A percentile compares a stretch with the other conserved stretches of the same genome.
phyloP scores from a whole-genome alignment of 2,329 filamentous ascomycete genomes.

The Waltergamsia citrina region DNA sequence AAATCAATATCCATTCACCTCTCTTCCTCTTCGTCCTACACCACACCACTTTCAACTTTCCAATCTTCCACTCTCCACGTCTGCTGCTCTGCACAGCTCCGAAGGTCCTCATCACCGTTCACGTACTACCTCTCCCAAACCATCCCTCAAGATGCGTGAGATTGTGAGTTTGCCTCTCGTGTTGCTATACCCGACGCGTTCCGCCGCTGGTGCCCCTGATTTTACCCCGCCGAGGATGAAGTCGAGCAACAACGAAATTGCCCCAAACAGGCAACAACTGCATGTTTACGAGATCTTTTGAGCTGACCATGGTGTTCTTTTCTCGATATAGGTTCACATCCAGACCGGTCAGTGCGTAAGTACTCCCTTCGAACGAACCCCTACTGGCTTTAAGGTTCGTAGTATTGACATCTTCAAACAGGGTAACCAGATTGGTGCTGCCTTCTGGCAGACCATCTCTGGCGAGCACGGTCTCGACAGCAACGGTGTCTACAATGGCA shows the following conservation, averaged over 20 bases:
- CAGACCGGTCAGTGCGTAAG: conserved; percentile 99
- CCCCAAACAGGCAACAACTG: neutral
- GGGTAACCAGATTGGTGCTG: conserved; percentile 99
- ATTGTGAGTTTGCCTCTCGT: conserved; percentile 43
- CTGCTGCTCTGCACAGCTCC: conserved; percentile 19
- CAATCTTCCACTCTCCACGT: conserved; percentile 11
- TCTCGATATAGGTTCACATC: conserved; percentile 78
- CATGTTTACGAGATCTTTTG: conserved; percentile 5
- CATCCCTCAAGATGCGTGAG: conserved; percentile 50
- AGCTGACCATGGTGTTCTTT: conserved; percentile 45
- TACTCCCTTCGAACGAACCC: conserved; percentile 11
- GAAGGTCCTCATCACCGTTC: conserved; percentile 13
- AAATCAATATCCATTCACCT: conserved; percentile 23
- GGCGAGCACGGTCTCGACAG: conserved; percentile 95
- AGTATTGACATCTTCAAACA: conserved; percentile 25
- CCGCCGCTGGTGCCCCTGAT: conserved; percentile 21
- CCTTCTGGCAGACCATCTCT: conserved; percentile 92
- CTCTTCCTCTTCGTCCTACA: conserved; percentile 9
- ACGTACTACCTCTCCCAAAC: conserved; percentile 11
- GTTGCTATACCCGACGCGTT: conserved; percentile 26
- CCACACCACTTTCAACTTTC: conserved; percentile 7
- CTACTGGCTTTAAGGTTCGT: neutral
- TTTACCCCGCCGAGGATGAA: conserved; percentile 21
- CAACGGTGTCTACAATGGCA: conserved; percentile 97
- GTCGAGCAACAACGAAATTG: conserved; percentile 7